Percentiles rank a stretch among this genome's conserved stretches.
phyloP scores from a whole-genome alignment of 768 basidiomycete species.

The Boletales sp. region DNA sequence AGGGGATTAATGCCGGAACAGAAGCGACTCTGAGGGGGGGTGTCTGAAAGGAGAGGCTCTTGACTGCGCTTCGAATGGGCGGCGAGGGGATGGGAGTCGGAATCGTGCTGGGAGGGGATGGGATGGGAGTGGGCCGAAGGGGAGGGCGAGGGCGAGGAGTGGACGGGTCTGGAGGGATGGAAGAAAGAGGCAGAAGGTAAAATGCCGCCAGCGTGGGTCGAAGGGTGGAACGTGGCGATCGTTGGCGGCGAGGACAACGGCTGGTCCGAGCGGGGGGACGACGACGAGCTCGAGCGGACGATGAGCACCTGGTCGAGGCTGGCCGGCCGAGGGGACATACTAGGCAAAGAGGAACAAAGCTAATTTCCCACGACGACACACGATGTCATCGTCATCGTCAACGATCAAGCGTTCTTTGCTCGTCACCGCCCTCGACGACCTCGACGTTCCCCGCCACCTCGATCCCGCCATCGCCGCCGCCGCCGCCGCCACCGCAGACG shows the following conservation, averaged over 20 bases:
- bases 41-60: slow-evolving; percentile 54
- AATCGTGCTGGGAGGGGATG: slow-evolving; percentile 34
- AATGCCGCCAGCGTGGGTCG: slow-evolving; percentile 70
- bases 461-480: slow-evolving; percentile 51
- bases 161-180: slow-evolving; percentile 58
- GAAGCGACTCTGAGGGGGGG: not conserved
- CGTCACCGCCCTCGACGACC: slow-evolving; percentile 50
- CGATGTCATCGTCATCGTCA: not conserved
- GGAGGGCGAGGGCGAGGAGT: slow-evolving; percentile 40
- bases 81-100: slow-evolving; percentile 27
- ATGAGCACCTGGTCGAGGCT: slow-evolving; percentile 17
- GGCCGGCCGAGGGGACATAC: slow-evolving; percentile 3
- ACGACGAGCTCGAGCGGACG: not conserved
- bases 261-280: slow-evolving; percentile 10
- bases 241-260: slow-evolving; percentile 28
- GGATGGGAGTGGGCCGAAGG: slow-evolving; percentile 25
- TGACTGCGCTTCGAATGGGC: slow-evolving; percentile 60
- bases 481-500: slow-evolving; percentile 37
- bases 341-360: not conserved
- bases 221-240: slow-evolving; percentile 44
- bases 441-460: slow-evolving; percentile 55
- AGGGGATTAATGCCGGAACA: slow-evolving; percentile 54
- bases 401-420: slow-evolving; percentile 34
- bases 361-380: slow-evolving; percentile 12
- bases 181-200: slow-evolving; percentile 80